phyloP scores from a whole-genome alignment of 306 rosid genomes.

The Carpinus viminea region DNA sequence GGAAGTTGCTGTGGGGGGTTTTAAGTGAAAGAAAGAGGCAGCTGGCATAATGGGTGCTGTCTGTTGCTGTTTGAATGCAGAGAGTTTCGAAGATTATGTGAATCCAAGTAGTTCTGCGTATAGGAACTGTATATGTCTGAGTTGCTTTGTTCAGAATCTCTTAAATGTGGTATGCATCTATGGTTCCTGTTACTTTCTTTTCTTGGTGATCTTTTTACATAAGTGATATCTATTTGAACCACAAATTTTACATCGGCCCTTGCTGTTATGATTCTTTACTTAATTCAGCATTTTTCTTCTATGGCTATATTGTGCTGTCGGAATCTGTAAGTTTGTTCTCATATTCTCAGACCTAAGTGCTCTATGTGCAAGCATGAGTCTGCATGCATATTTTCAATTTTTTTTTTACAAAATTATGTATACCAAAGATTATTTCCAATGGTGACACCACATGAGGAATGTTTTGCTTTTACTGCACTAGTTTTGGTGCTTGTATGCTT shows the following conservation, averaged over 20 bases:
- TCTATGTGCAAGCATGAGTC: slow-evolving; percentile 16
- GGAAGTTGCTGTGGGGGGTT: slow-evolving; percentile 35
- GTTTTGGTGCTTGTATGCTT: neutral
- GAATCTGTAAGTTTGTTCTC: slow-evolving; percentile 1
- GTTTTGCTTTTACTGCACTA: neutral
- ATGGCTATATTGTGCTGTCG: slow-evolving; percentile 6
- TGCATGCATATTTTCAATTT: neutral
- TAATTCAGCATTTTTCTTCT: slow-evolving; percentile 1
- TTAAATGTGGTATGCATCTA: slow-evolving; percentile 62
- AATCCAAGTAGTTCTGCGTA: slow-evolving; percentile 74
- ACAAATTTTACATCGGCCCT: slow-evolving; percentile 11
- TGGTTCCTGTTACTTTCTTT: neutral
- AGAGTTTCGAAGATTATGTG: slow-evolving; percentile 75
- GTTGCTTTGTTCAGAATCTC: slow-evolving; percentile 73
- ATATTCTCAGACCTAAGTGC: slow-evolving; percentile 12
- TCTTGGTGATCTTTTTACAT: neutral
- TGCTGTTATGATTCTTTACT: neutral
- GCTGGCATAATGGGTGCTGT: slow-evolving; percentile 88
- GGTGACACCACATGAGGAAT: neutral
- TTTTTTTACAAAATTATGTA: neutral
- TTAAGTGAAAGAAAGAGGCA: slow-evolving; percentile 37
- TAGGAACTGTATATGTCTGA: slow-evolving; percentile 79
- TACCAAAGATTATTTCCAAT: neutral
- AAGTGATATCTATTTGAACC: neutral
- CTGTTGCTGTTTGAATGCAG: slow-evolving; percentile 77